Base-by-base conservation (phyloP, 2,329 filamentous ascomycete species). In the Arthrobotrys sphaeroides region DNA sequence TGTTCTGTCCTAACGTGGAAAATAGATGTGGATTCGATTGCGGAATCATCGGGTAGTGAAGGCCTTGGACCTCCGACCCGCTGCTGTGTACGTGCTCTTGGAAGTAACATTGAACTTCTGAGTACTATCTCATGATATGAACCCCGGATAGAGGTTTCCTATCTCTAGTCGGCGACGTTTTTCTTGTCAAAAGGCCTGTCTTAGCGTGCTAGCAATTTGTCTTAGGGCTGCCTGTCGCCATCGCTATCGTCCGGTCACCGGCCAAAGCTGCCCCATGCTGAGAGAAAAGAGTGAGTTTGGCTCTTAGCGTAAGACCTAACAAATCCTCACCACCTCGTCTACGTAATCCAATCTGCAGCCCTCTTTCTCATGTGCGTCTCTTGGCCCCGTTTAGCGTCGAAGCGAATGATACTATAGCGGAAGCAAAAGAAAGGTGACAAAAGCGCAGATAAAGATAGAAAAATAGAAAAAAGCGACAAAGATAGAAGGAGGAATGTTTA, bases 261-360 rank as follows among this genome's bases (percentile, higher is more conserved):
- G 51, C 51, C 26, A 16, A 38, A 24, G 31, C 16, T 55, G 28
- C 24, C 28, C n/a, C 51, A 55, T 55, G 3, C 51, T 18, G 12
- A 55, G 31, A 55, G 38, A 38, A 18, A 36, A 7, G 49, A 5
- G 33, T 53, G 31, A 26, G 16, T 10, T 33, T 22, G 22, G 49
- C 42, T 24, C 49, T 43, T 60, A 40, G 36, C 31, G 55, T 70
- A 45, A 70, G 55, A 62, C 66, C 65, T 42, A 70, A 62, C 43
- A 59, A 28, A 33, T n/a, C 16, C 36, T 31, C 12, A 16, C 42
- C 13, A 47, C 47, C 22, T 16, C 9, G 20, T 55, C 43, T 51
- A 70, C 66, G 57, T 45, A 70, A 70, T 55, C 64, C 43, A 47
- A 47, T 40, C 45, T 62, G 66, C 66, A 70, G 66, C 66, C 66